Evolutionary conservation across 805 yeast genomes (phyloP).

Genomic region (Yamadazyma tumulicola): DNA sequence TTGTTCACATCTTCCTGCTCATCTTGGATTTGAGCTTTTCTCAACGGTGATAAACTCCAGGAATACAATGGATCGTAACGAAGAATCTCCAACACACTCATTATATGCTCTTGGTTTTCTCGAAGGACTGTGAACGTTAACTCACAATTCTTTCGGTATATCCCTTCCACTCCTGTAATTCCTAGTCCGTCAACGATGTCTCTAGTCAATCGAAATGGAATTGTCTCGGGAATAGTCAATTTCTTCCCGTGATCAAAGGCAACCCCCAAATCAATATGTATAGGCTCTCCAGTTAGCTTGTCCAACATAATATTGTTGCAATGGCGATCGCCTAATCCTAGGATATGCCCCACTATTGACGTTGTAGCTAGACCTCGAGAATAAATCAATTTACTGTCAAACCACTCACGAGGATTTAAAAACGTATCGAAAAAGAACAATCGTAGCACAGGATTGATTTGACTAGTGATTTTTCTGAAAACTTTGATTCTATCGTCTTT

Average conservation of each 20-base stretch:
- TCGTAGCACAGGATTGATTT: constrained; percentile 65
- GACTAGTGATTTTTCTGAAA: constrained; percentile 44
- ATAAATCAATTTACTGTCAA: constrained; percentile 57
- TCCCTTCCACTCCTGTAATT: constrained; percentile 77
- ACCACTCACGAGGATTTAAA: constrained; percentile 71
- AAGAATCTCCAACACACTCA: constrained; percentile 79
- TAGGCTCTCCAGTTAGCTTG: constrained; percentile 78
- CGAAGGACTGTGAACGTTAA: constrained; percentile 67
- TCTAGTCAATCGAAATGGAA: constrained; percentile 88
- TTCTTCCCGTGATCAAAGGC: constrained; percentile 92
- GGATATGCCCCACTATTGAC: constrained; percentile 80
- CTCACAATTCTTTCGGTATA: constrained; percentile 71
- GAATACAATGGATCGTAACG: constrained; percentile 90
- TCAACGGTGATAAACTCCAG: constrained; percentile 82
- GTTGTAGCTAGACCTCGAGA: constrained; percentile 77
- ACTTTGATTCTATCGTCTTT: constrained; percentile 40
- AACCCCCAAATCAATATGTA: constrained; percentile 94
- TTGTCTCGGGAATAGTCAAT: constrained; percentile 84
- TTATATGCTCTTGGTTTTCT: constrained; percentile 61
- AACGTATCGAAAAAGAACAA: constrained; percentile 68
- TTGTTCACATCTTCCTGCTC: constrained; percentile 17
- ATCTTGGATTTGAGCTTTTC: constrained; percentile 53
- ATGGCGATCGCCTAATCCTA: constrained; percentile 96
- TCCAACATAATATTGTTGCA: constrained; percentile 88
- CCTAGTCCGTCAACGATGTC: constrained; percentile 91